Conservation (phyloP, 148 eudicot species). For the Camellia japonica region DNA sequence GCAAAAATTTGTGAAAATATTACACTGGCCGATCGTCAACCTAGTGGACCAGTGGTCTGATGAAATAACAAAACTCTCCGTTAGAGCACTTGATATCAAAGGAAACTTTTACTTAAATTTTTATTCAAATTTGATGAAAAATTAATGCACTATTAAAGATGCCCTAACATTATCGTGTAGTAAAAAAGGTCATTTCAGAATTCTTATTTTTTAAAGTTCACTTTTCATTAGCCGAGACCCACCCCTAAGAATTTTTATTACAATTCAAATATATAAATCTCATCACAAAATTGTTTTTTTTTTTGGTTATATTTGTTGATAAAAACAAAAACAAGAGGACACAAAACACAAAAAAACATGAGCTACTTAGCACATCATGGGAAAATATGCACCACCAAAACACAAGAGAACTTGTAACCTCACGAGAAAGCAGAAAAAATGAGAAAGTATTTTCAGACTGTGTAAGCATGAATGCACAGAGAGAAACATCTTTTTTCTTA, state of each 20-base stretch:
- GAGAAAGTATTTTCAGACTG: neutral
- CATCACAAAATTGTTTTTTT: neutral
- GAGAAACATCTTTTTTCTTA: neutral
- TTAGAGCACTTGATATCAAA: no score
- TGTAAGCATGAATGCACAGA: neutral
- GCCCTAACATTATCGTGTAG: no score
- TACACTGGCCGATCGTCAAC: no score
- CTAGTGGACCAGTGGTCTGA: no score
- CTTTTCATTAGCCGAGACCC: neutral
- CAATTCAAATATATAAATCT: neutral
- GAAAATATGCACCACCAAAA: neutral
- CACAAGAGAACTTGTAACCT: neutral
- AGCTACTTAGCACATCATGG: neutral
- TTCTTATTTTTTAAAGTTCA: neutral
- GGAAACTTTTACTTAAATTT: no score
- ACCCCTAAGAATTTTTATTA: neutral
- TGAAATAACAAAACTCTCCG: no score
- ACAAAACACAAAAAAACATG: neutral
- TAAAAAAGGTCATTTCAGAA: no score
- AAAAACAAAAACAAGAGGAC: neutral
- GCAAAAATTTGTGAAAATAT: no score
- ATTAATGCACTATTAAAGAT: no score
- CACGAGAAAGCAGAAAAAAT: neutral
- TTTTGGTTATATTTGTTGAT: neutral
- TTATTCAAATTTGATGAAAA: no score